Base-by-base conservation (phyloP, 1,284 basidiomycete genomes). In the Tilletia setariae region DNA sequence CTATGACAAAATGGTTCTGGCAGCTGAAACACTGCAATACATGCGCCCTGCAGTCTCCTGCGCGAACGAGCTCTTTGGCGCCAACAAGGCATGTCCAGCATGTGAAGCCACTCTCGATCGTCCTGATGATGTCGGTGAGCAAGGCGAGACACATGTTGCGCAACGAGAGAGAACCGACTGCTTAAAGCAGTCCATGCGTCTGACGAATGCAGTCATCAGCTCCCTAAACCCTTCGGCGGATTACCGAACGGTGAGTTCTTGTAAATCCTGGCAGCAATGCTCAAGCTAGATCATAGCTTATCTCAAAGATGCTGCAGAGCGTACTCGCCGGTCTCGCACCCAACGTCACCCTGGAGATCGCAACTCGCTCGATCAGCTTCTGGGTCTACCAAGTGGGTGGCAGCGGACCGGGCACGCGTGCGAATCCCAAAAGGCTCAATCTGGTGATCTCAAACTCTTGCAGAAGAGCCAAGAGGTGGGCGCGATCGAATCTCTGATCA, bases 261-360 rank as follows among this genome's bases (percentile, higher is more conserved):
- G 35, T 6, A 1, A 15, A 13, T 16, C 44, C 16, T 8, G 15
- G 13, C 6, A 21, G 3, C 23, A 4, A 46, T 30, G 42, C 32
- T 3, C 21, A 23, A 46, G 16, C 6, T 40, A 11, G 35, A 40
- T 59, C 11, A 56, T 8, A 40, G 23, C 35, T 15, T 32, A 25
- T 4, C 21, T 40, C 6, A 21, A n/a, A 2, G 15, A 13, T 16
- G 11, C 44, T n/a, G 21, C 64, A 70, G 68, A 67, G 72, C 6
- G 72, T 74, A 40, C 68, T 75, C 35, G 72, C 74, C 47, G 74
- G 74, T 2, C 49, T 75, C n/a, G 51, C 67, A 8, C 72, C 74
- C 6, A 64, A 28, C 35, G 70, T 68, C 62, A 65, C 70, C n/a
- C 62, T 71, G 46, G 74, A 75, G 40, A 72, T 74, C 32, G 66